Percentiles rank a stretch among this genome's conserved stretches.
Conservation (phyloP, 441 rosid genomes). For the Breynia disticha region DNA sequence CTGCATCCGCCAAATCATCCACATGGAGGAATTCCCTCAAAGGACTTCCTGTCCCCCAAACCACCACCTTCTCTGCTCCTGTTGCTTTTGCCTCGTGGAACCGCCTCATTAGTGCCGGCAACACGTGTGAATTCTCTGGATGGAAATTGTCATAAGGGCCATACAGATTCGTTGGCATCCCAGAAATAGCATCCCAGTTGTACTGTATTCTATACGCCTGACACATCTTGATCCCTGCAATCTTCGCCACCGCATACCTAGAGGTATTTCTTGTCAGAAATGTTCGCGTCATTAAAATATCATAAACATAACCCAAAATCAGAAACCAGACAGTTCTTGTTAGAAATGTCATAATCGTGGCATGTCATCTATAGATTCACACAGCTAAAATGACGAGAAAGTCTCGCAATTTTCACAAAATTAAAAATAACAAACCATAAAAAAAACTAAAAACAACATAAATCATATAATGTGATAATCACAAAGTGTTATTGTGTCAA, state of each 20-base stretch:
- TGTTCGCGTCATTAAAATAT: too few species aligned
- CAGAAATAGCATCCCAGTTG: conserved; percentile 69
- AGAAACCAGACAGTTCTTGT: too few species aligned
- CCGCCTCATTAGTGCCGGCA: conserved; percentile 89
- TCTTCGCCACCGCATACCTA: conserved; percentile 92
- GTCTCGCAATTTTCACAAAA: too few species aligned
- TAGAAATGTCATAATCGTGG: too few species aligned
- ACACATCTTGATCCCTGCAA: conserved; percentile 93
- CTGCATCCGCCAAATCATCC: conserved; percentile 86
- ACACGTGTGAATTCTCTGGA: conserved; percentile 83
- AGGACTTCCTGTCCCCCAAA: conserved; percentile 93
- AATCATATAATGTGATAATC: too few species aligned
- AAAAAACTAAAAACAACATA: too few species aligned
- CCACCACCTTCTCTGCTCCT: conserved; percentile 67
- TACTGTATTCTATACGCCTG: conserved; percentile 82
- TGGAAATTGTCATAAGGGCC: conserved; percentile 89
- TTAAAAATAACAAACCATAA: too few species aligned
- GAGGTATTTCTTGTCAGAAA: too few species aligned
- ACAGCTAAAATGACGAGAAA: too few species aligned
- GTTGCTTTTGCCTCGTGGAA: conserved; percentile 74
- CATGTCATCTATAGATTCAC: too few species aligned
- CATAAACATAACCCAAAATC: too few species aligned
- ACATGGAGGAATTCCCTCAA: conserved; percentile 91
- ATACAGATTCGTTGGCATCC: conserved; percentile 87
- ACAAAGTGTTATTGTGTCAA: too few species aligned